These are phyloP conservation scores for Termitomyces sp. DNA, from an alignment of 768 basidiomycete species.

Conservation along the genomic window DNA sequence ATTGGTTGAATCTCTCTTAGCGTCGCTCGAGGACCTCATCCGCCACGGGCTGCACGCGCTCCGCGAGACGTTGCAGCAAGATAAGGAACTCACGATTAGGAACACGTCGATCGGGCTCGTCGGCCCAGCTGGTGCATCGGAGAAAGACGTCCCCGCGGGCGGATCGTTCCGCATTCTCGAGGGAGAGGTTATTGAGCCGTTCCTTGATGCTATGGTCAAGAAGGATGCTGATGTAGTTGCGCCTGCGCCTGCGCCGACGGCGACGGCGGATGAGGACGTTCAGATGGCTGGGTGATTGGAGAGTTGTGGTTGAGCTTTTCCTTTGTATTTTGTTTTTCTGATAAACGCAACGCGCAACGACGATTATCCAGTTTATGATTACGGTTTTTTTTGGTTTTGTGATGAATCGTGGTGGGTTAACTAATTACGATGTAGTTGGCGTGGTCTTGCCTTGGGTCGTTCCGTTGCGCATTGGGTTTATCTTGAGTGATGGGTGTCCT, in stretches of 20 bases:
- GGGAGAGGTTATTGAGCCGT: constrained; percentile 68
- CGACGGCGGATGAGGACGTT: constrained; percentile 67
- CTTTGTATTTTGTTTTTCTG: not conserved
- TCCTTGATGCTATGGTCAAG: constrained; percentile 73
- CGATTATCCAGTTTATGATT: not conserved
- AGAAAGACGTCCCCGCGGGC: constrained; percentile 44
- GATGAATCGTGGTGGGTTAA: too few relatives aligned
- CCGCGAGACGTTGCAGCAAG: constrained; percentile 95
- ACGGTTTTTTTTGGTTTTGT: too few relatives aligned
- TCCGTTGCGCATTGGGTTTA: too few relatives aligned
- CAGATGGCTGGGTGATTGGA: constrained; percentile 69
- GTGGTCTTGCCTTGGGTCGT: too few relatives aligned
- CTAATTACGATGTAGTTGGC: too few relatives aligned
- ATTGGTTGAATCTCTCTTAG: constrained; percentile 32
- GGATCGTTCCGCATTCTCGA: constrained; percentile 86
- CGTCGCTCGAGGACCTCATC: constrained; percentile 81
- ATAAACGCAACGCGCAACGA: too few relatives aligned
- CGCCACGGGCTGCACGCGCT: constrained; percentile 92
- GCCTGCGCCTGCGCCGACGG: constrained; percentile 31
- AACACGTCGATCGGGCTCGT: constrained; percentile 96
- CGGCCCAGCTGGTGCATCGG: constrained; percentile 61
- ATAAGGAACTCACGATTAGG: constrained; percentile 88
- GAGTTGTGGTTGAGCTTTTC: constrained; percentile 3
- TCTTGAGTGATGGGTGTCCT: too few relatives aligned
- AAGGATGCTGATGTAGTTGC: constrained; percentile 47